Base-by-base conservation (phyloP, 495 filamentous ascomycete species). In the Neurospora intermedia region DNA sequence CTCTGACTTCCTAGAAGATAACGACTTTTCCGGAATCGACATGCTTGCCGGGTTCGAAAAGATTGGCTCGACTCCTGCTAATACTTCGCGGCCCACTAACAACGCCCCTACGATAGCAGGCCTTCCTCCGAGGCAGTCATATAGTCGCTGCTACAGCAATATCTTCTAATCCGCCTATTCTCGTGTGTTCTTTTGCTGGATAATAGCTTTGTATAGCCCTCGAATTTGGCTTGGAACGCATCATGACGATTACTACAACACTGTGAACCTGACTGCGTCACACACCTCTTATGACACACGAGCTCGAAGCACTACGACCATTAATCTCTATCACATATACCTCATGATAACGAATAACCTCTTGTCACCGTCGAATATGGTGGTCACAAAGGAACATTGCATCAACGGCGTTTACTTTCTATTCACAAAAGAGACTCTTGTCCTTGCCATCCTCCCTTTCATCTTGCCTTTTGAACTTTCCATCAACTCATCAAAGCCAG, bases 21-120 rank as follows among this genome's bases (percentile, higher is more conserved):
- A 89, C 69, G 91, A 92, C 70, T 87, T 89, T 27, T 85, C 89
- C 42, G 92, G 90, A 2, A 86, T 96, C 66, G 94, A 97, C 81
- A 90, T 98, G 72, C 86, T 94, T 70, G 91, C 94, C 79, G 94
- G 93, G 8, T 97, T 97, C 77, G 91, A 93, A 80, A 94, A 93
- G 81, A 97, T 97, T 81, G 93, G 93, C 72, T 89, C 81, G 69
- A 83, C 72, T 75, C 81, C 71, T 31, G 59, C 71, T 46, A 78
- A 80, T 73, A 72, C 76, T 10, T 77, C 72, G 48, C 80, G 75
- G 23, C 75, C 45, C 46, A 77, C 71, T 62, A 75, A 73, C 72
- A 84, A 76, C 39, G 69, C 74, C 18, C 72, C 77, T 3, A 76
- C 78, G 41, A 85, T 83, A 74, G 79, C 82, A 27, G 73, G 71